Evolutionary conservation across 306 rosid species (phyloP), one percentile per base, ranked within the genome.

Genomic region (Medicago ruthenica): DNA sequence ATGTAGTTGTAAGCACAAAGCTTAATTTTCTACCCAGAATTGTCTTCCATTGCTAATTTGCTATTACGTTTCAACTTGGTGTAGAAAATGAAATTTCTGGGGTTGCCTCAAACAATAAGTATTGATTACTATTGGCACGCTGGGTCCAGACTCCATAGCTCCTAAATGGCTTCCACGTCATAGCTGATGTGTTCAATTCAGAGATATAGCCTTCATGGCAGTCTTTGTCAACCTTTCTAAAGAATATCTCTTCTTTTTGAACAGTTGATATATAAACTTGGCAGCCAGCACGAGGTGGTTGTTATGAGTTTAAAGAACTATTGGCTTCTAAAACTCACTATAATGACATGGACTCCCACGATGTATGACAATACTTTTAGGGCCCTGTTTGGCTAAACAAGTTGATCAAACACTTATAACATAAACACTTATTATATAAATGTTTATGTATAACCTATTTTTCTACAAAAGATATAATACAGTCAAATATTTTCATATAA

Each of bases 91-190:
- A 67, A 67, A 42, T 18, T 12, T 34, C 54, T 42, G 39, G 72
- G 7, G 72, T 42, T 67, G 72, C 72, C 55, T 12, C 37, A 42
- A 67, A 42, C 13, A 17, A 67, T 42, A 21, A 67, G 39, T 20
- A 42, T 67, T 42, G 55, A 67, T 67, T 67, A 42, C 55, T 13
- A 61, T 59, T 20, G 80, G 57, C 79, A 74, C 61, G 73, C 20
- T 11, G 67, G 86, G 62, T 75, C 76, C 53, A 45, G 7, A 31
- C 34, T 34, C 17, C 34, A 70, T 0, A 45, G 16, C 71, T 55
- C 36, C 74, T 16, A 61, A 85, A 61, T 87, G 96, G 85, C 63
- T 82, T 83, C 86, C 90, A 81, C 74, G 86, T 83, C 91, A 87
- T 79, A 57, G 78, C 78, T 86, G 86, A 74, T 75, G 37, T 47